Evolutionary conservation across 495 filamentous ascomycete species (phyloP).

Genomic region (Aspergillus sclerotioniger): DNA sequence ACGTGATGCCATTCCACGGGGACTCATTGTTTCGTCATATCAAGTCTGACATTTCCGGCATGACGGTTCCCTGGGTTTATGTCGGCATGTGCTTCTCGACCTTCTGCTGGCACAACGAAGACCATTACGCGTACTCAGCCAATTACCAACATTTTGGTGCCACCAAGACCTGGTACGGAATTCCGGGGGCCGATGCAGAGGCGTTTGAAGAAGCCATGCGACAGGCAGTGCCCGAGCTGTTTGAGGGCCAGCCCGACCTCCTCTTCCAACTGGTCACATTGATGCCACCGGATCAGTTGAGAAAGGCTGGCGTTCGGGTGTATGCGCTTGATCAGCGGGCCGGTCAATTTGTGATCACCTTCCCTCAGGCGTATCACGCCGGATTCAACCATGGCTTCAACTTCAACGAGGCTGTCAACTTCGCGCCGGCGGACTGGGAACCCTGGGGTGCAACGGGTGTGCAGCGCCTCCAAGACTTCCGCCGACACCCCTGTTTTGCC

Average conservation of each 20-base stretch:
- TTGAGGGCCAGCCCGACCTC: constrained; percentile 94
- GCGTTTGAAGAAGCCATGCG: constrained; percentile 95
- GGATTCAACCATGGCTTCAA: constrained; percentile 98
- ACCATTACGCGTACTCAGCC: constrained; percentile 96
- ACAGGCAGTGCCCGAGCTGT: constrained; percentile 91
- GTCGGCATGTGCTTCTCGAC: constrained; percentile 99
- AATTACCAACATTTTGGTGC: constrained; percentile 99
- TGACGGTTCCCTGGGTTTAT: constrained; percentile 99
- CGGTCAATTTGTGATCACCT: constrained; percentile 94
- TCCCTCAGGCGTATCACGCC: constrained; percentile 88
- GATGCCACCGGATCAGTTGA: constrained; percentile 89
- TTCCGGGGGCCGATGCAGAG: constrained; percentile 87
- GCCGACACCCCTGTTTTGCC: constrained; percentile 92
- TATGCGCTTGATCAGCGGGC: constrained; percentile 93
- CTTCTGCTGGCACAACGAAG: constrained; percentile 99
- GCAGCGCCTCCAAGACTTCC: constrained; percentile 80
- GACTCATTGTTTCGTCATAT: constrained; percentile 96
- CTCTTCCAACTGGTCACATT: constrained; percentile 96
- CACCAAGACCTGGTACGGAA: constrained; percentile 99
- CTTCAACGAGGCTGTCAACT: constrained; percentile 99
- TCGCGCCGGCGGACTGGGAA: constrained; percentile 96
- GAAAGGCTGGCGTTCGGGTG: constrained; percentile 89
- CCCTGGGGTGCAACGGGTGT: constrained; percentile 86
- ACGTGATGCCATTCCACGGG: constrained; percentile 83
- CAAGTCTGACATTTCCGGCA: constrained; percentile 98